Conservation (phyloP, 2,329 filamentous ascomycete genomes). For the Thyridium curvatum region DNA sequence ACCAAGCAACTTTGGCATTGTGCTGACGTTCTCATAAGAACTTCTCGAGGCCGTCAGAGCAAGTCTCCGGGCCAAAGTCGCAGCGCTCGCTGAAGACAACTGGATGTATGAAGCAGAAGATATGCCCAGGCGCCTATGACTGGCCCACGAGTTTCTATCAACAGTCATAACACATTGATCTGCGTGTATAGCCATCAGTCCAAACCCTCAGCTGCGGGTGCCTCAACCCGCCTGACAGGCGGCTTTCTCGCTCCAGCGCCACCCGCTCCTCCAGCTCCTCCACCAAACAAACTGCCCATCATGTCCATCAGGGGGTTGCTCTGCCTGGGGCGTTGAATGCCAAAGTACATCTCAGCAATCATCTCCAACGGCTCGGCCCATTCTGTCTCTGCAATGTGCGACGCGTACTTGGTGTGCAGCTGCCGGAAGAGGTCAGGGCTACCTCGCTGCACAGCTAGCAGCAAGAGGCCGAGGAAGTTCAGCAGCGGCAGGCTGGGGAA, state of each 20-base stretch:
- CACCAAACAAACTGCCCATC: conserved; percentile 93
- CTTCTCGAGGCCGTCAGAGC: conserved; percentile 63
- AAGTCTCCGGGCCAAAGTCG: conserved; percentile 66
- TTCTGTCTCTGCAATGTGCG: conserved; percentile 69
- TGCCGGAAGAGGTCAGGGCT: conserved; percentile 73
- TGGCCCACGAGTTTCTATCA: not conserved
- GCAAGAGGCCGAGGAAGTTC: conserved; percentile 83
- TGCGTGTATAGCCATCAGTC: conserved; percentile 32
- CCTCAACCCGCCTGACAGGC: conserved; percentile 36
- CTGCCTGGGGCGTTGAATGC: conserved; percentile 80
- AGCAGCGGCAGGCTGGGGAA: conserved; percentile 90
- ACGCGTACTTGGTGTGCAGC: conserved; percentile 73
- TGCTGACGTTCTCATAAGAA: conserved; percentile 36
- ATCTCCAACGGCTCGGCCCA: conserved; percentile 82
- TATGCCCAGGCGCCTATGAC: conserved; percentile 30
- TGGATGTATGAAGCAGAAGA: conserved; percentile 85
- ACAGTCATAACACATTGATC: not conserved
- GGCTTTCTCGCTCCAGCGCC: conserved; percentile 39
- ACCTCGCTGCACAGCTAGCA: conserved; percentile 78
- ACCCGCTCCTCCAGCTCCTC: conserved; percentile 53
- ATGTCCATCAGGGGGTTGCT: conserved; percentile 94
- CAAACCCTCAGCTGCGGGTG: conserved; percentile 51
- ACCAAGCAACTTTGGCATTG: too few species aligned
- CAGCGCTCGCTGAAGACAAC: conserved; percentile 70
- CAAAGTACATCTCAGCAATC: conserved; percentile 96